Base-by-base conservation (phyloP, 176 grass and related monocot genomes). In the Ananas comosus region DNA sequence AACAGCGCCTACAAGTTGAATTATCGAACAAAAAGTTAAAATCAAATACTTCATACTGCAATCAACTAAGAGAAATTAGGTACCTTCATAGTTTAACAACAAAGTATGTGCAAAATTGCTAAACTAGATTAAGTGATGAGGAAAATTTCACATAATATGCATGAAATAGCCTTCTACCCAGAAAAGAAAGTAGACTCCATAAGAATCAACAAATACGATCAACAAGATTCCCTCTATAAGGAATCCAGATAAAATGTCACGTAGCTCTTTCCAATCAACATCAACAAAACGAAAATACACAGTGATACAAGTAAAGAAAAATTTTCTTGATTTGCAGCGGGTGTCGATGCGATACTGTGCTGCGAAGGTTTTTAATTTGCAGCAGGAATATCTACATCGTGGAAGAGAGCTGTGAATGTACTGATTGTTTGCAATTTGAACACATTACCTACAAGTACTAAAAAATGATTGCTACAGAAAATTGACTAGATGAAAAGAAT, bases 1-100 rank as follows among this genome's bases (percentile, higher is more conserved):
- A 97, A 75, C 86, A 92, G 14, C 84, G 86, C 93, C 93, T 97
- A 74, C 69, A 77, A 77, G 49, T 83, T 66, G 50, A 66, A 82
- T 14, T 42, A 42, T 42, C 57, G 52, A 74, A 76, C 29, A 24
- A 53, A 59, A 78, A 28, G 11, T 0, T 0, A 64, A 76, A 63
- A 69, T 72, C 16, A 80, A 17, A 50, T 67, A 70, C 1, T 54
- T 6, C n/a, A 61, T 61, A 61, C 21, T 18, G 21, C 5, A 18
- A 61, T 61, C 56, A 14, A 19, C 10, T n/a, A 22, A 61, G 2
- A 61, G 21, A 61, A 18, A 17, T 61, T 18, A 61, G 56, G 16
- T 61, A 1, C 56, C 56, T 18, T 61, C 1, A 21, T 61, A 22
- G 56, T 18, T 61, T 61, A 61, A 61, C 8, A 61, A 61, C 21